Evolutionary conservation across 2,329 filamentous ascomycete species (phyloP).

Genomic region (Endocalyx cinctus): DNA sequence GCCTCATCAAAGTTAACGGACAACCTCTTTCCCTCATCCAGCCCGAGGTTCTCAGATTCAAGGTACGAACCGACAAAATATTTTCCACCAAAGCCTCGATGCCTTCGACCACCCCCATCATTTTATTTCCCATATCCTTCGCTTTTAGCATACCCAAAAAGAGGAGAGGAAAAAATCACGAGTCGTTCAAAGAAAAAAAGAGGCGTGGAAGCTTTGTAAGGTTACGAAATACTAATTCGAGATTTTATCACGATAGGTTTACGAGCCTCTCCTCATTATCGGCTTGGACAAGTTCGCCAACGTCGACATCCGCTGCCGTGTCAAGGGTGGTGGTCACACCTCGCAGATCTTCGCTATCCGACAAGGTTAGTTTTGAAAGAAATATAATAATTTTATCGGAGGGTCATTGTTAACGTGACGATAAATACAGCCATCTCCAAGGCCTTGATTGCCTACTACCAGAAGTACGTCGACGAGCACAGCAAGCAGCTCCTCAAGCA

Average conservation of each 20-base stretch:
- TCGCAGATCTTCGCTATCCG: slow-evolving; percentile 98
- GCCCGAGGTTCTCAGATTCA: slow-evolving; percentile 96
- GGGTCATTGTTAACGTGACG: too few species aligned
- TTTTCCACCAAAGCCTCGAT: too few species aligned
- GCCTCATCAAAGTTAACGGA: slow-evolving; percentile 98
- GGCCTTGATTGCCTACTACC: slow-evolving; percentile 97
- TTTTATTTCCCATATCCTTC: too few species aligned
- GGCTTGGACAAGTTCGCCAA: slow-evolving; percentile 95
- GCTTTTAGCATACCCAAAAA: not conserved
- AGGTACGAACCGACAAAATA: slow-evolving; percentile 60
- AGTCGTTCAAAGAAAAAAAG: too few species aligned
- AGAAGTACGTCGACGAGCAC: slow-evolving; percentile 99
- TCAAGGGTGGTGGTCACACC: slow-evolving; percentile 94
- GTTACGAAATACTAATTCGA: slow-evolving; percentile 1
- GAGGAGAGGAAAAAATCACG: too few species aligned
- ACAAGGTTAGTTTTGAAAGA: too few species aligned
- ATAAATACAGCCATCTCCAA: slow-evolving; percentile 31
- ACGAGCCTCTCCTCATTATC: slow-evolving; percentile 96
- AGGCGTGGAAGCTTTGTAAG: too few species aligned
- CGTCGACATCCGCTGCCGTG: slow-evolving; percentile 96
- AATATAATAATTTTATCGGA: too few species aligned
- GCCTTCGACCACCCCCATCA: slow-evolving; percentile 2
- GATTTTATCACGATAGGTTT: slow-evolving; percentile 56
- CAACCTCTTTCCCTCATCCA: slow-evolving; percentile 90
- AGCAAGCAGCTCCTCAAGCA: slow-evolving; percentile 99